Conservation (phyloP, 495 filamentous ascomycete genomes). For the Hypomontagnella monticulosa region DNA sequence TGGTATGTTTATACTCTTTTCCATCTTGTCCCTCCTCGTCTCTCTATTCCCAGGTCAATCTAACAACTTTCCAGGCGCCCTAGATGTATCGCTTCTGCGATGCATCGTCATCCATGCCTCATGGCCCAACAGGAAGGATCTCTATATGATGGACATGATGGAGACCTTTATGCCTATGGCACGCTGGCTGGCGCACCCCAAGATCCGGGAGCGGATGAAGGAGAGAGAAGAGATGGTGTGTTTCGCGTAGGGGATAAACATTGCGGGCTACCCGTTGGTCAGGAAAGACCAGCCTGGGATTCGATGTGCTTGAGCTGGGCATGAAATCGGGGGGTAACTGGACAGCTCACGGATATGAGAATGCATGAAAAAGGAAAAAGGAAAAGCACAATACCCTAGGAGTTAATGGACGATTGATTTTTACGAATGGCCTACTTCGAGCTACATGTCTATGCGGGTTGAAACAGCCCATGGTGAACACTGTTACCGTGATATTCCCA, state of each 20-base stretch:
- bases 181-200: conserved; percentile 69
- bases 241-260: not conserved
- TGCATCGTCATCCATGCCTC: conserved; percentile 89
- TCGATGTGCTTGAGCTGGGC: no score
- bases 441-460: no score
- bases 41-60: not conserved
- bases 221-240: not conserved
- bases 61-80: conserved; percentile 62
- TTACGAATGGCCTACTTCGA: no score
- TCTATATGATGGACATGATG: conserved; percentile 90
- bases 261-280: no score
- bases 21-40: conserved; percentile 1
- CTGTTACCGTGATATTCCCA: no score
- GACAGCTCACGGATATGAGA: no score
- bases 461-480: no score
- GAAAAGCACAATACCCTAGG: no score
- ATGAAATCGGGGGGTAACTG: no score
- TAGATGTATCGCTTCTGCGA: conserved; percentile 74
- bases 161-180: conserved; percentile 83
- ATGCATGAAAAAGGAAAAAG: no score
- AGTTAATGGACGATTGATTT: no score
- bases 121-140: conserved; percentile 90
- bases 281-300: no score
- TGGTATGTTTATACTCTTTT: conserved; percentile 62
- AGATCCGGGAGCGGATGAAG: conserved; percentile 67